Base-by-base conservation (phyloP, 495 filamentous ascomycete genomes). In the Acidiella bohemica region DNA sequence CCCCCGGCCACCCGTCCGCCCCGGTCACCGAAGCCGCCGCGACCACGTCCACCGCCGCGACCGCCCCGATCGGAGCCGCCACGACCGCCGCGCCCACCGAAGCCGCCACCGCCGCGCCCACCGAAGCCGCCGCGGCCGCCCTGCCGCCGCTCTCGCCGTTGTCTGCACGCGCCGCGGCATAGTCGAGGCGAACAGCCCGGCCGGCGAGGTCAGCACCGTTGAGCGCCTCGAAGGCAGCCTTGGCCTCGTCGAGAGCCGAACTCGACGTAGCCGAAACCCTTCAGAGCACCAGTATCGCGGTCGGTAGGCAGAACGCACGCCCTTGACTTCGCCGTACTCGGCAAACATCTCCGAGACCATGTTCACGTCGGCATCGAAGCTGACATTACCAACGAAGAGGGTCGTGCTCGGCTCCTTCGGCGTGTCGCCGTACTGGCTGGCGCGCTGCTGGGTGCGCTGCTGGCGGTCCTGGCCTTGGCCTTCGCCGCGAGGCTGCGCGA, bases 221-320 rank as follows among this genome's bases (percentile, higher is more conserved):
- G 59, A 61, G 32, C 20, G 28, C 64, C 50, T 78, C 72, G 44
- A 81, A 77, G 20, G 80, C 90, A 39, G 62, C 61, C 63, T 78
- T 80, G 39, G 90, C 84, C 54, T 95, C 87, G 9, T 94, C 90
- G 36, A 93, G 63, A 10, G 78, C 82, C 28, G 63, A 60, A 93
- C 52, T 79, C 76, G 36, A 97, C 79, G 59, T 97, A 97, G 33
- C 83, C 92, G 59, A 92, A 96, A 39, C 90, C 90, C 75, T 96
- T 95, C 58, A 74, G 80, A 39, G 77, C 75, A 33, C 88, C 90
- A 44, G 76, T 73, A 22, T 93, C 85, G 55, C 75, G 69, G 55
- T 96, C 84, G 42, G 88, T 96, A 30, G 92, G 92, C 36, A 97
- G 76, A n/a, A 52, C 85, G 76, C 44, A 95, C 75, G 51, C 80